Evolutionary conservation across 2,329 filamentous ascomycete species (phyloP), one percentile per base, ranked within the genome.

Genomic region (Cladosporium colombiae): DNA sequence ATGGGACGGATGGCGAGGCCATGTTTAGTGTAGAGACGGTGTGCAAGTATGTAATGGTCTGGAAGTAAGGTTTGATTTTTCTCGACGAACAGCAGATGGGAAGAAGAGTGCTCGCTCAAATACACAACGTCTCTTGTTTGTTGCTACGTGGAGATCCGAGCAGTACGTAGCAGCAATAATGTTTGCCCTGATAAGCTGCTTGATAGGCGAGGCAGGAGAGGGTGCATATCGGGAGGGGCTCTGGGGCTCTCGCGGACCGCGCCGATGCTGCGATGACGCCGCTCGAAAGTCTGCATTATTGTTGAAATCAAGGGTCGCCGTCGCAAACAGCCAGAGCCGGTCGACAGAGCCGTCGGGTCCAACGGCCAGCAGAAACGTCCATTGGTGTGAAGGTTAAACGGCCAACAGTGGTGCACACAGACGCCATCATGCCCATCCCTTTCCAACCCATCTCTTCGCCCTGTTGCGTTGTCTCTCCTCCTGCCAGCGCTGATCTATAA

Each of bases 1-100:
- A 69, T 21, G 85, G 84, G 35, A 85, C 77, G 64, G 74, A 69
- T 44, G 68, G 65, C 2, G 77, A 68, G 14, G 49, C 49, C 49
- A 52, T 52, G 23, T 16, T 52, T 29, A 75, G 78, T 79, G 66
- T 37, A n/a, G n/a, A 14, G 49, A 16, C 23, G 5, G 49, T 29
- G 5, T 57, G 31, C 1, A 55, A 31, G 27, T 18, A 53, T 55
- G 52, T 13, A 33, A 31, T 55, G 2, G 16, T 33, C 14, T 55
- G 52, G 40, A 55, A 18, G 52, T 18, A 55, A 46, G 27, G 52
- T 23, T 11, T 33, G 27, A n/a, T 55, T 13, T 29, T 55, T 18
- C 2, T 40, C 5, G 40, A 46, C 8, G 40, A 23, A 21, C 40
- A 46, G n/a, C 40, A 46, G 40, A 46, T 13, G n/a, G 10, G n/a